phyloP scores from a whole-genome alignment of 1,139 yeast species.

The Yamadazyma oceani region DNA sequence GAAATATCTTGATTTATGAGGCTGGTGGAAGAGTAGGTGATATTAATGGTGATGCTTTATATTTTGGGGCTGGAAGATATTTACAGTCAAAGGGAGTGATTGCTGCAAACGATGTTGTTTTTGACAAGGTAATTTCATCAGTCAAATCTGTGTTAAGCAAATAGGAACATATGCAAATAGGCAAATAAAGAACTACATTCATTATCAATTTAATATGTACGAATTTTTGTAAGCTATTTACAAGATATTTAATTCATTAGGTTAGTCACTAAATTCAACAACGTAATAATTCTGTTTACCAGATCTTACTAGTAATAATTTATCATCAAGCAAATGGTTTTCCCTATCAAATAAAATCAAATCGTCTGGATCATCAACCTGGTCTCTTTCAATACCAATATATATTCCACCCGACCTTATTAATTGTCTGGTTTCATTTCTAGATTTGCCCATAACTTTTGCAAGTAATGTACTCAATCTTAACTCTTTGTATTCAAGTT shows the following conservation, averaged over 20 bases:
- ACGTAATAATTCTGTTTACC: constrained; percentile 73
- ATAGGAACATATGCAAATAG: too few relatives aligned
- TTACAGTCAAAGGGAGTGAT: constrained; percentile 85
- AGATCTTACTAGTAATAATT: constrained; percentile 62
- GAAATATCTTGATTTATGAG: constrained; percentile 79
- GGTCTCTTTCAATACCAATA: constrained; percentile 61
- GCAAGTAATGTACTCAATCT: constrained; percentile 44
- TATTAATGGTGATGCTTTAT: constrained; percentile 66
- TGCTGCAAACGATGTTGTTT: constrained; percentile 73
- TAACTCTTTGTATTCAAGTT: constrained; percentile 37
- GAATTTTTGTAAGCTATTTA: constrained; percentile 7
- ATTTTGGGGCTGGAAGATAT: constrained; percentile 86
- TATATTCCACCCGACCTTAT: constrained; percentile 73
- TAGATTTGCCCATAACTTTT: constrained; percentile 38
- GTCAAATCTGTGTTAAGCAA: constrained; percentile 35
- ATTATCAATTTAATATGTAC: neutral
- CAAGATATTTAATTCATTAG: constrained; percentile 9
- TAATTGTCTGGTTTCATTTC: constrained; percentile 59
- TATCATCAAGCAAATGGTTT: constrained; percentile 55
- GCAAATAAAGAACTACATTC: neutral
- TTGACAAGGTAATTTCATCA: constrained; percentile 59
- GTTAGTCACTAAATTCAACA: constrained; percentile 36
- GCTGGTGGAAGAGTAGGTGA: constrained; percentile 93
- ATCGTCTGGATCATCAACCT: constrained; percentile 51
- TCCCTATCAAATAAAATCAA: constrained; percentile 45